Percentiles rank a stretch among this genome's conserved stretches.
Conservation (phyloP, 2,329 filamentous ascomycete genomes). For the Sporothrix variecibatus region DNA sequence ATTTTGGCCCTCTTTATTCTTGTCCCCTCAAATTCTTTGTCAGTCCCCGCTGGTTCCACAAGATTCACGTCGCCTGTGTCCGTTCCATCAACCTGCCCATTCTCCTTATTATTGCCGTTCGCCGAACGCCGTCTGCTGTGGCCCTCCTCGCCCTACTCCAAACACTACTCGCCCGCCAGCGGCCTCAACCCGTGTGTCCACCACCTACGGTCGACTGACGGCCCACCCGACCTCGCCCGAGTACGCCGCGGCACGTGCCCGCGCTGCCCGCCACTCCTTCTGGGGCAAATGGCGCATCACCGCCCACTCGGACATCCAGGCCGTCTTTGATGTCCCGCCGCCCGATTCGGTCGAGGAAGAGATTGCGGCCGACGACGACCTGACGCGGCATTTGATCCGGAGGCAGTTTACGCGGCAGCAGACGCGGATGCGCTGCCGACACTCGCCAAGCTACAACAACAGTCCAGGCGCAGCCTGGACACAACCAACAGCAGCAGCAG, state of each 20-base stretch:
- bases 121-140: constrained; percentile 72
- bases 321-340: constrained; percentile 71
- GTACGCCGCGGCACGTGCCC: constrained; percentile 21
- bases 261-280: constrained; percentile 46
- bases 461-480: neutral
- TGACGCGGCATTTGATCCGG: constrained; percentile 60
- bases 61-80: constrained; percentile 78
- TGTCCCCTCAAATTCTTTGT: constrained; percentile 77
- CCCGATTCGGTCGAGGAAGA: constrained; percentile 61
- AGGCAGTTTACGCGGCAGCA: constrained; percentile 55
- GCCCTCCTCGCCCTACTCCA: constrained; percentile 42
- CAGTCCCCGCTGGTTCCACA: constrained; percentile 84
- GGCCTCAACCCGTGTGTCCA: neutral
- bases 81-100: constrained; percentile 74
- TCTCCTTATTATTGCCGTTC: constrained; percentile 68
- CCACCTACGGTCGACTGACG: neutral
- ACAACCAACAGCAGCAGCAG: neutral
- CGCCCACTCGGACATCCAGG: constrained; percentile 69
- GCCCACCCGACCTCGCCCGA: constrained; percentile 12
- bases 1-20: constrained; percentile 73
- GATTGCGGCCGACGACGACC: constrained; percentile 60
- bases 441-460: neutral
- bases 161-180: constrained; percentile 22
- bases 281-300: constrained; percentile 70
- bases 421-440: constrained; percentile 37